These are phyloP conservation scores for Saturnispora diversa DNA, from an alignment of 805 yeast genomes.

Conservation along the genomic window DNA sequence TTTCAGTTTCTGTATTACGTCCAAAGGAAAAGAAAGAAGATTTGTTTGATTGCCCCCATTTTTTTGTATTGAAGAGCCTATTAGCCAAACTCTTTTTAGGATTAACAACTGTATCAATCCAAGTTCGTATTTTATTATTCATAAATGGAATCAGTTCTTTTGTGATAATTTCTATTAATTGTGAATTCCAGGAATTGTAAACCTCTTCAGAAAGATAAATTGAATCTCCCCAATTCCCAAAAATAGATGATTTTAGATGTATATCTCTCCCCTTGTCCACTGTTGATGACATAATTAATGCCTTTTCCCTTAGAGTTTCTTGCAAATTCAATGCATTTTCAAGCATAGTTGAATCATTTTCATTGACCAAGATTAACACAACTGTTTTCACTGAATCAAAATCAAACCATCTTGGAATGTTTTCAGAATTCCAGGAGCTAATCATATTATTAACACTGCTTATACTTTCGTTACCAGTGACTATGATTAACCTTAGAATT, in stretches of 20 bases:
- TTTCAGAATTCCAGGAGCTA: conserved; percentile 40
- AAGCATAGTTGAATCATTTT: conserved; percentile 36
- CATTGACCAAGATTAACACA: conserved; percentile 44
- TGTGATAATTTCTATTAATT: conserved; percentile 40
- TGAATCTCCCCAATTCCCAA: conserved; percentile 12
- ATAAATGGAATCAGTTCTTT: conserved; percentile 67
- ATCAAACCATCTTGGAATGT: conserved; percentile 57
- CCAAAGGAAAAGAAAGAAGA: conserved; percentile 29
- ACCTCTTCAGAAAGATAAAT: conserved; percentile 16
- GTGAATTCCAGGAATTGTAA: conserved; percentile 28
- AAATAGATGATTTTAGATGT: conserved; percentile 26
- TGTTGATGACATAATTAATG: conserved; percentile 7
- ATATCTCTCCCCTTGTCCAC: neutral
- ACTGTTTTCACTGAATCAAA: conserved; percentile 52
- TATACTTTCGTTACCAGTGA: conserved; percentile 47
- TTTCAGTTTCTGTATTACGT: neutral
- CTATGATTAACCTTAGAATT: conserved; percentile 59
- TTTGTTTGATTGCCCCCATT: conserved; percentile 37
- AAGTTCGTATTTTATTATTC: conserved; percentile 68
- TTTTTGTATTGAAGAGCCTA: conserved; percentile 52
- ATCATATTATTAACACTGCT: conserved; percentile 52
- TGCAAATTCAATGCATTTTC: conserved; percentile 30
- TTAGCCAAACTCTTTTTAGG: conserved; percentile 74
- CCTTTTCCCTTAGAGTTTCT: conserved; percentile 23
- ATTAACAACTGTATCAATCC: conserved; percentile 78